Evolutionary conservation across 2,329 filamentous ascomycete species (phyloP), one percentile per base, ranked within the genome.

Genomic region (Didymella pinodella): DNA sequence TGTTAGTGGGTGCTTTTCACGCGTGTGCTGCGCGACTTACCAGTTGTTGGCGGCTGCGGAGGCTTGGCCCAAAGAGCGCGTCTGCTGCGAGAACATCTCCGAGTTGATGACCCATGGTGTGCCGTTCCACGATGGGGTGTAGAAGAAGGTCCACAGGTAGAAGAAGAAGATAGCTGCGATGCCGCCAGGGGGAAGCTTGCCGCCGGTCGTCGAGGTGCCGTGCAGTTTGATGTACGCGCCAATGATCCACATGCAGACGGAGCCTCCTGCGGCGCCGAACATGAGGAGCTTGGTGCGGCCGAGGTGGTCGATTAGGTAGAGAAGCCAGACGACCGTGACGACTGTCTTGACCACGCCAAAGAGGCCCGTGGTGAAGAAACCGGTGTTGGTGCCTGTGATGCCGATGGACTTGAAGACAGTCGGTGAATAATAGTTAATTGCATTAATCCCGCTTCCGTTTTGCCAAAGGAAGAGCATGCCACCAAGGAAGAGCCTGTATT

Each of bases 391-490:
- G 5, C 85, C 85, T 0, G 77, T 82, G 14, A 90, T 79, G 14
- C 88, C 88, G 40, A 91, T 84, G 12, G 82, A 85, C 60, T 83
- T 83, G 81, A 92, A 91, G 10, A 92, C 85, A 0, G 85, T 89
- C 0, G 89, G 89, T 1, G 81, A 91, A 78, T 92, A 92, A 80
- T 92, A 92, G 79, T 90, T 88, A 54, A 88, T 71, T 20, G 90
- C 89, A 66, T 92, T 92, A 79, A 92, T 92, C 2, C 90, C 90
- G 3, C 80, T 83, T 48, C 88, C 88, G 67, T 94, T 94, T 76
- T 94, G 91, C 83, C 88, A 92, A 52, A 93, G 80, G 81, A 93
- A 93, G 20, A 94, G 82, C 69, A 90, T 85, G 54, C 85, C 85
- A 46, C 90, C 90, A 11, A 93, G 82, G 73, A 91, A 85, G 77